These are phyloP conservation scores for Fraxinus dipetala DNA, from an alignment of 305 asterid genomes.

Conservation along the genomic window DNA sequence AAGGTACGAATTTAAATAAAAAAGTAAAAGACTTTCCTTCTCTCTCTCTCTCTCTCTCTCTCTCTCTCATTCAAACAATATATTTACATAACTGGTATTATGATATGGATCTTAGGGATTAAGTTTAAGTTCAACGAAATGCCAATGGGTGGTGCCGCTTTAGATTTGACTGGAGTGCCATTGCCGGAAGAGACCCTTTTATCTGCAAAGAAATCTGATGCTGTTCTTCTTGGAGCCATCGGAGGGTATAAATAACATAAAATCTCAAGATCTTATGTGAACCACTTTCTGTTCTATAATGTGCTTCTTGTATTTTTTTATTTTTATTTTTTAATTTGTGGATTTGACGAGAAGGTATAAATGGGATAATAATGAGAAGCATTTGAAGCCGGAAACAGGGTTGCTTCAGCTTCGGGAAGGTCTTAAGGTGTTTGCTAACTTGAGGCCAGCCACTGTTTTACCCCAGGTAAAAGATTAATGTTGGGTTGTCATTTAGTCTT, in stretches of 20 bases:
- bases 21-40: neutral
- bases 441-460: conserved; percentile 91
- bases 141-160: conserved; percentile 94
- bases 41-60: neutral
- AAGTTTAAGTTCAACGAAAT: conserved; percentile 77
- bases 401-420: conserved; percentile 94
- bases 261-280: neutral
- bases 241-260: conserved; percentile 65
- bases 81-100: neutral
- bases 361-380: conserved; percentile 94
- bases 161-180: conserved; percentile 88
- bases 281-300: neutral
- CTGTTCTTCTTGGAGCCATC: conserved; percentile 94
- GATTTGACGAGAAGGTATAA: conserved; percentile 58
- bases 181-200: conserved; percentile 87
- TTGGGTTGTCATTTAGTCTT: neutral
- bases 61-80: neutral
- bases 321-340: neutral
- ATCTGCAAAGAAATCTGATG: conserved; percentile 75
- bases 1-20: conserved; percentile 41
- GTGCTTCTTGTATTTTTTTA: neutral
- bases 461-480: conserved; percentile 60
- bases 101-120: conserved; percentile 42
- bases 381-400: conserved; percentile 94
- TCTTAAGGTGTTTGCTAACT: conserved; percentile 85